Evolutionary conservation across 2,329 filamentous ascomycete genomes (phyloP), one percentile per base, ranked within the genome.

Genomic region (Knufia petricola): DNA sequence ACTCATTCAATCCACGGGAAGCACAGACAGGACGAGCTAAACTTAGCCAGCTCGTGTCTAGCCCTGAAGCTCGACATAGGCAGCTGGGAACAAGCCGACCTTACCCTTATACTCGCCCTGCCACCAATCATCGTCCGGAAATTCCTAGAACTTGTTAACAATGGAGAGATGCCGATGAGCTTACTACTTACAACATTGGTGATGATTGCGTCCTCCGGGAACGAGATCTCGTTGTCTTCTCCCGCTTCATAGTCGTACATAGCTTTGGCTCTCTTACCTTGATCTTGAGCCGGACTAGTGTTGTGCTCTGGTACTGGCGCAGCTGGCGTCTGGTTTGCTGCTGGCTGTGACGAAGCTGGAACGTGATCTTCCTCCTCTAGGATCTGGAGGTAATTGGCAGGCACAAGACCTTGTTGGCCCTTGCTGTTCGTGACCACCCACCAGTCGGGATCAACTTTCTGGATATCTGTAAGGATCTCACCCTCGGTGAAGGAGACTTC

Each of bases 101-200:
- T 82, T 77, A 44, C 88, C 88, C 21, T 81, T 75, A 66, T 84
- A 94, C 60, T 85, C 81, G 50, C 92, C 92, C 60, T 90, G 85
- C 92, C 92, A 98, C 92, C 92, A 98, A 64, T 98, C 92, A 57
- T 96, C 90, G 60, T 96, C 92, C 1, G 92, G 92, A 68, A 96
- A 96, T 71, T 95, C 87, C 82, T 85, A 58, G 17, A 36, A n/a
- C 24, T 40, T 37, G 10, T 49, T 20, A 37, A 37, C 63, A 59
- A 69, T 65, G 40, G 51, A 21, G 26, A 17, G 2, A 48, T 17
- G 49, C 34, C 12, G 17, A 36, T 15, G 39, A 31, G 19, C 21
- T 8, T 26, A 41, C 32, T 17, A 75, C 81, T 74, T 75, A 85
- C 82, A 55, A 98, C 72, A 61, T 84, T 77, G 23, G 78, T 84